phyloP scores from a whole-genome alignment of 805 yeast species.

The Spathaspora girioi region DNA sequence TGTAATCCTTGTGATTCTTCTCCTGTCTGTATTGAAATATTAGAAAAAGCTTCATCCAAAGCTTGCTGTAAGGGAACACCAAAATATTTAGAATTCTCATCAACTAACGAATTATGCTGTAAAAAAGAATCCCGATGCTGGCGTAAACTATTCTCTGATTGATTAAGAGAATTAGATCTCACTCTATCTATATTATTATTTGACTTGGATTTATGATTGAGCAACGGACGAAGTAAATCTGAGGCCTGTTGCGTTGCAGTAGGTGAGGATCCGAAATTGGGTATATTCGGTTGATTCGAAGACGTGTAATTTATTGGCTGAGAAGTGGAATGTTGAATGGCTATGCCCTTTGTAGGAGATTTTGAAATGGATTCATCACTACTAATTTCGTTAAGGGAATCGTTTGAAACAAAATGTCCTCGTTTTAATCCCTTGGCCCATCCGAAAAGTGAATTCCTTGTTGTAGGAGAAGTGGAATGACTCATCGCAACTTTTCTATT shows the following conservation, averaged over 20 bases:
- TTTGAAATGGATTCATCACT: conserved; percentile 9
- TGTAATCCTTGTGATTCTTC: conserved; percentile 44
- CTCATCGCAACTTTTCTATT: conserved; percentile 21
- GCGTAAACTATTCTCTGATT: conserved; percentile 29
- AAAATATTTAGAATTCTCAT: conserved; percentile 57
- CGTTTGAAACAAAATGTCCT: conserved; percentile 33
- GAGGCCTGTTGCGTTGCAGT: conserved; percentile 9
- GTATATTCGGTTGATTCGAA: background rate
- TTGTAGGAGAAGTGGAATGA: conserved; percentile 36
- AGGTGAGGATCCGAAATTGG: conserved; percentile 8
- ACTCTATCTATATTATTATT: conserved; percentile 42
- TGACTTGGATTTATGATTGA: conserved; percentile 49
- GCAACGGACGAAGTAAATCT: conserved; percentile 41
- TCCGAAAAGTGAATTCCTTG: conserved; percentile 37
- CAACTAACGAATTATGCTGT: conserved; percentile 40
- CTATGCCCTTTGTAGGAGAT: conserved; percentile 4
- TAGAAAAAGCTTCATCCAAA: conserved; percentile 71
- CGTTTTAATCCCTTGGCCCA: conserved; percentile 44
- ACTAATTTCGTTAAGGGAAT: conserved; percentile 34
- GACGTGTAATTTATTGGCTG: conserved; percentile 1
- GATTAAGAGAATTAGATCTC: conserved; percentile 34
- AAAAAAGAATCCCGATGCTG: conserved; percentile 51
- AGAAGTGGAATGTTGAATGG: conserved; percentile 1
- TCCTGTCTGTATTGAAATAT: conserved; percentile 60
- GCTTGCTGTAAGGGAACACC: conserved; percentile 77